Percentiles rank a stretch among this genome's conserved stretches.
phyloP scores from a whole-genome alignment of 2,329 filamentous ascomycete genomes.

The Davidsoniella australis region DNA sequence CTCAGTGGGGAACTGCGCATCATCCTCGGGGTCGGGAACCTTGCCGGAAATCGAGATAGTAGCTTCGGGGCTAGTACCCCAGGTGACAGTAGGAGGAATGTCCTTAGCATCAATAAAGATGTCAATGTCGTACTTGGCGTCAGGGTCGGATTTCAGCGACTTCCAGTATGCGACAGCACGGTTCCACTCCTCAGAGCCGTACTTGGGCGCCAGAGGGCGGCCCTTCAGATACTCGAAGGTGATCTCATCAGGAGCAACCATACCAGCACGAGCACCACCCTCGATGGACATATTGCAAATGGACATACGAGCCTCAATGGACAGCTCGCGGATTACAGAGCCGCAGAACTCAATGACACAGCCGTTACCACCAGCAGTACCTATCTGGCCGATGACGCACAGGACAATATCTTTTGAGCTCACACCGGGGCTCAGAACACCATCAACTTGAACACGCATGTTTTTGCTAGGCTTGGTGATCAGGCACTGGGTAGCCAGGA shows the following conservation, averaged over 20 bases:
- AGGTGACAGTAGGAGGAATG: conserved; percentile 82
- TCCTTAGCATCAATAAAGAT: conserved; percentile 85
- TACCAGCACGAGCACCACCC: conserved; percentile 82
- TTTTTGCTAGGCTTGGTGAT: conserved; percentile 95
- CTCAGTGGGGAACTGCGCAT: conserved; percentile 53
- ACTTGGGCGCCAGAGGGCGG: conserved; percentile 71
- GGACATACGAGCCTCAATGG: conserved; percentile 96
- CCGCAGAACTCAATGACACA: conserved; percentile 96
- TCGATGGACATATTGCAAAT: conserved; percentile 99
- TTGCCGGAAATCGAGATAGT: conserved; percentile 82
- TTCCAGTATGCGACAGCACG: conserved; percentile 79
- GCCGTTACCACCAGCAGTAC: conserved; percentile 86
- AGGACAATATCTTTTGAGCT: conserved; percentile 93
- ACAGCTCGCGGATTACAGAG: conserved; percentile 73
- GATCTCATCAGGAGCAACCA: conserved; percentile 87
- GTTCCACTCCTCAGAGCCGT: conserved; percentile 75
- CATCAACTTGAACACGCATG: conserved; percentile 93
- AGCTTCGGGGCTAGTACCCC: conserved; percentile 94
- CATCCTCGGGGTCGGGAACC: conserved; percentile 66
- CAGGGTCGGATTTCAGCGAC: conserved; percentile 68
- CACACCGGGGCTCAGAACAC: conserved; percentile 74
- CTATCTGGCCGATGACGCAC: conserved; percentile 82
- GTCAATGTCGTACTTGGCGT: conserved; percentile 76
- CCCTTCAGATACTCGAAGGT: conserved; percentile 94
- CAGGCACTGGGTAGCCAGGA: conserved; percentile 87